Evolutionary conservation across 139 green algal species (phyloP).

Genomic region (Chlorella sorokiniana): DNA sequence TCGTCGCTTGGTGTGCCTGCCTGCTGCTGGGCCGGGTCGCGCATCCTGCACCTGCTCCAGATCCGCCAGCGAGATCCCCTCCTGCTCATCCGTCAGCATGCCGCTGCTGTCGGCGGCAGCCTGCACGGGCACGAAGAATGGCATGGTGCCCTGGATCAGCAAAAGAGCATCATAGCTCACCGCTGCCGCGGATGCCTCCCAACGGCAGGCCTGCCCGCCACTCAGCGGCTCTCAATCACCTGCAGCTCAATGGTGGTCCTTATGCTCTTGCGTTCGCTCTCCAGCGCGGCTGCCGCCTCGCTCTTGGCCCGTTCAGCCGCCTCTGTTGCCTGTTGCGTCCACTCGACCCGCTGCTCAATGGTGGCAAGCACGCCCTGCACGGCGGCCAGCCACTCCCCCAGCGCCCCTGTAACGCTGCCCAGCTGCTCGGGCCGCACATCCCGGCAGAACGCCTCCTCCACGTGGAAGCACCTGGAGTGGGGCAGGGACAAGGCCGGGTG

Average conservation of each 20-base stretch:
- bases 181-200: background rate
- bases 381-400: slow-evolving; percentile 58
- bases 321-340: background rate
- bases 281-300: slow-evolving; percentile 39
- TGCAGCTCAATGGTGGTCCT: slow-evolving; percentile 41
- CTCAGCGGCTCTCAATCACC: background rate
- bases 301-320: slow-evolving; percentile 14
- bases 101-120: slow-evolving; percentile 19
- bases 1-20: slow-evolving; percentile 37
- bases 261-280: slow-evolving; percentile 54
- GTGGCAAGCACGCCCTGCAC: background rate
- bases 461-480: slow-evolving; percentile 46
- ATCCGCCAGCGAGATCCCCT: slow-evolving; percentile 37
- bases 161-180: background rate
- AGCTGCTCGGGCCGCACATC: slow-evolving; percentile 68
- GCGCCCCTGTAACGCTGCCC: slow-evolving; percentile 39
- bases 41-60: slow-evolving; percentile 41
- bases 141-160: too few species aligned
- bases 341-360: slow-evolving; percentile 10
- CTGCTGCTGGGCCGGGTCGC: background rate
- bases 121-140: background rate
- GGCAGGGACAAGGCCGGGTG: background rate
- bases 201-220: background rate
- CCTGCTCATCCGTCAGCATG: slow-evolving; percentile 50
- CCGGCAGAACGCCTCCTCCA: slow-evolving; percentile 59